These are phyloP conservation scores for Pseudozyma flocculosa DNA, from an alignment of 1,284 basidiomycete species.

Conservation along the genomic window DNA sequence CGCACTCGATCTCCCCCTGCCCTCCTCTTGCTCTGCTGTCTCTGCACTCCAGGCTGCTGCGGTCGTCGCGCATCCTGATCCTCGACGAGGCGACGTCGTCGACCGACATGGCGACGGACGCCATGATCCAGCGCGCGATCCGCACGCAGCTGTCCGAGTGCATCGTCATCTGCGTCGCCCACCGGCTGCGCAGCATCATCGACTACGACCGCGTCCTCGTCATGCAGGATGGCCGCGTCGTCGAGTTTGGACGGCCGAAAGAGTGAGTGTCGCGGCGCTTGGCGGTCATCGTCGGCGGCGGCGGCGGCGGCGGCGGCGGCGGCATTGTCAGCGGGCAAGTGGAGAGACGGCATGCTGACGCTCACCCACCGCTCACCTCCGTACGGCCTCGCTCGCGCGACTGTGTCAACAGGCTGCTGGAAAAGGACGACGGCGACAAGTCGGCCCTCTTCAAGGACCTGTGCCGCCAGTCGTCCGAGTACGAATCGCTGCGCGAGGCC, in stretches of 20 bases:
- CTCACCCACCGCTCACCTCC: too few relatives aligned
- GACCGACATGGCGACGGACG: slow-evolving; percentile 26
- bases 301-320: too few relatives aligned
- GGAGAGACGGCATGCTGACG: too few relatives aligned
- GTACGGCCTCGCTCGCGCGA: too few relatives aligned
- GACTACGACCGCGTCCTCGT: slow-evolving; percentile 76
- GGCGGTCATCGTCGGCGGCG: too few relatives aligned
- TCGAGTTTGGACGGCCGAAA: slow-evolving; percentile 76
- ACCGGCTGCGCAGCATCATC: slow-evolving; percentile 30
- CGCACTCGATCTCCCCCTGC: too few relatives aligned
- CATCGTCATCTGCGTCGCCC: slow-evolving; percentile 58
- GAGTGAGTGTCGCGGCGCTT: slow-evolving; percentile 5
- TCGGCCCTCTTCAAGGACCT: slow-evolving; percentile 20
- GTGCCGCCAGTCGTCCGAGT: slow-evolving; percentile 25
- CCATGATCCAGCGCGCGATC: slow-evolving; percentile 34
- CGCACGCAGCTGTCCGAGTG: slow-evolving; percentile 31
- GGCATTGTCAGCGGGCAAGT: too few relatives aligned
- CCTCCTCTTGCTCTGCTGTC: too few relatives aligned
- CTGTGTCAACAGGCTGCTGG: slow-evolving; percentile 15
- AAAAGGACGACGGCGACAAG: slow-evolving; percentile 12
- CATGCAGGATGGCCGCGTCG: slow-evolving; percentile 31
- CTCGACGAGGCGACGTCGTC: slow-evolving; percentile 74
- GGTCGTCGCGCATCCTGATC: slow-evolving; percentile 74
- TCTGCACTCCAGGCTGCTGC: slow-evolving; percentile 65
- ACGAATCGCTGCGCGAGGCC: slow-evolving; percentile 15